A percentile compares a stretch with the other conserved stretches of the same genome.
Conservation (phyloP, 2,329 filamentous ascomycete species). For the Apiospora pterosperma region DNA sequence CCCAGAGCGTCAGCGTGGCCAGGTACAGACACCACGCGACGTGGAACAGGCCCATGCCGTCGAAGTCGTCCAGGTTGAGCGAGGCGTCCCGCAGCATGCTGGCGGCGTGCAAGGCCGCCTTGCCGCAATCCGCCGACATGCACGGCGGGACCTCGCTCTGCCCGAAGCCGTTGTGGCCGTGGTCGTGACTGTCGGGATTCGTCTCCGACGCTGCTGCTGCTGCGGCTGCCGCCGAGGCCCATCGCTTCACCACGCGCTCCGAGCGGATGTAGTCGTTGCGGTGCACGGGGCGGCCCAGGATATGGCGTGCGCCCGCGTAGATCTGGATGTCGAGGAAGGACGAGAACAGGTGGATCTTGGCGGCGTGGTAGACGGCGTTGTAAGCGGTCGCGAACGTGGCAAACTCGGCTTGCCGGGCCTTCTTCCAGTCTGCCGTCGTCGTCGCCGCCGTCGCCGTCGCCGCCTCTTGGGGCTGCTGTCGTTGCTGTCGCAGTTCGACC, state of each 20-base stretch:
- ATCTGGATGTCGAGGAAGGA: conserved; percentile 62
- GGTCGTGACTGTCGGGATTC: not conserved
- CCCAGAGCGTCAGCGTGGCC: conserved; percentile 55
- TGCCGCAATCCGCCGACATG: conserved; percentile 27
- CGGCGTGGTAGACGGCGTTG: conserved; percentile 55
- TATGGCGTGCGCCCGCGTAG: conserved; percentile 56
- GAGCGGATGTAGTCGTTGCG: conserved; percentile 47
- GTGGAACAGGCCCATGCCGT: conserved; percentile 53
- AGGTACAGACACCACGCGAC: conserved; percentile 62
- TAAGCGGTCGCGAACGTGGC: conserved; percentile 45
- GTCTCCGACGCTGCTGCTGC: too few relatives aligned
- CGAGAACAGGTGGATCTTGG: conserved; percentile 52
- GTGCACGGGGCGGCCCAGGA: conserved; percentile 53
- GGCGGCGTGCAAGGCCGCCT: conserved; percentile 52
- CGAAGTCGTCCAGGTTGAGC: conserved; percentile 45
- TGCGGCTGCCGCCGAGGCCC: conserved; percentile 32
- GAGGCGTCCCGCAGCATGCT: conserved; percentile 47
- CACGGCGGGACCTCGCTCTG: not conserved
- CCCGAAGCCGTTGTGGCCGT: not conserved
- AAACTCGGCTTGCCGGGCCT: conserved; percentile 33
- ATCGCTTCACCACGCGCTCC: conserved; percentile 47
- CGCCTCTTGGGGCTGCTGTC: conserved; percentile 24
- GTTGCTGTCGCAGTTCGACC: conserved; percentile 6
- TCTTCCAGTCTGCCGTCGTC: conserved; percentile 19
- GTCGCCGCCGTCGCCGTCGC: too few relatives aligned